Evolutionary conservation across 305 asterid genomes (phyloP).

Genomic region (Solanum hybrid): DNA sequence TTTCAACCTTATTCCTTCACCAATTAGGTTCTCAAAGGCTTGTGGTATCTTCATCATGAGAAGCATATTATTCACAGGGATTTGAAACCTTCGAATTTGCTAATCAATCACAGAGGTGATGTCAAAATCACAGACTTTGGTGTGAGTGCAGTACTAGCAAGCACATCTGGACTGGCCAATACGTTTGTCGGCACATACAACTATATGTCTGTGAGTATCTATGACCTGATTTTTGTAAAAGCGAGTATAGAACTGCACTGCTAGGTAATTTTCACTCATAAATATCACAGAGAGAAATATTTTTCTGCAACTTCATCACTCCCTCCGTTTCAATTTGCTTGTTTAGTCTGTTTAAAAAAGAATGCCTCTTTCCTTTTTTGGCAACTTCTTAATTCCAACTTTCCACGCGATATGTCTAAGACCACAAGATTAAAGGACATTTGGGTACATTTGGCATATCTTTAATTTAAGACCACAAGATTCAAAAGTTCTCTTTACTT

Average conservation of each 20-base stretch:
- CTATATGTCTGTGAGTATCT: conserved; percentile 95
- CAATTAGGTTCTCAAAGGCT: conserved; percentile 85
- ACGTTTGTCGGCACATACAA: conserved; percentile 95
- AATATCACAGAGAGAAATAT: background rate
- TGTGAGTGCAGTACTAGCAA: conserved; percentile 78
- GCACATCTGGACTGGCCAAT: conserved; percentile 79
- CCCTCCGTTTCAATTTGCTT: background rate
- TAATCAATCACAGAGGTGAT: conserved; percentile 88
- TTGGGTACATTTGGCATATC: background rate
- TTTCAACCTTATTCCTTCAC: background rate
- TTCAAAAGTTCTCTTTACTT: background rate
- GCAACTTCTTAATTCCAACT: background rate
- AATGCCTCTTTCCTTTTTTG: background rate
- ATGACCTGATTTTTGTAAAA: background rate
- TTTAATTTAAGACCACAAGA: background rate
- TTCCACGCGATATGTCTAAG: background rate
- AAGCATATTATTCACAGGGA: conserved; percentile 94
- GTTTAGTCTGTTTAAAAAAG: background rate
- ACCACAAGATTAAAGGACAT: background rate
- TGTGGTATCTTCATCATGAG: conserved; percentile 97
- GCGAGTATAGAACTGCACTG: background rate
- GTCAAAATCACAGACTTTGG: conserved; percentile 98
- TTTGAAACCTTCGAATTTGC: conserved; percentile 88
- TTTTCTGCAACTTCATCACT: background rate
- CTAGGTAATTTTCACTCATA: background rate